Conservation (phyloP, 495 filamentous ascomycete species). For the Aspergillus baeticus region DNA sequence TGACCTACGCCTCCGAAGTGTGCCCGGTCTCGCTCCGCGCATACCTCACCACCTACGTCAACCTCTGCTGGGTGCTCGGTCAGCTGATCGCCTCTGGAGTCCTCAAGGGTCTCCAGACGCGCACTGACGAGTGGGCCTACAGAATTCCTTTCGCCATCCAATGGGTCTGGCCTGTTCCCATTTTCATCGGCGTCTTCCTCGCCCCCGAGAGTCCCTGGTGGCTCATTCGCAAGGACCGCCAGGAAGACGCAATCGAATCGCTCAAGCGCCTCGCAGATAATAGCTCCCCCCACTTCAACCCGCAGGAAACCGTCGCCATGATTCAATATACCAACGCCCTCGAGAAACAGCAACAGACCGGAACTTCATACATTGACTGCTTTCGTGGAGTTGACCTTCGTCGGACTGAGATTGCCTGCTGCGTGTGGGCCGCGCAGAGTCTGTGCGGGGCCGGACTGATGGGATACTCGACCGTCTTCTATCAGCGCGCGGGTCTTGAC, state of each 20-base stretch:
- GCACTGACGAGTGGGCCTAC: slow-evolving; percentile 64
- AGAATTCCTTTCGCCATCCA: slow-evolving; percentile 70
- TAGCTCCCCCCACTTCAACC: too few relatives aligned
- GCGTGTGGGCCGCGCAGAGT: slow-evolving; percentile 81
- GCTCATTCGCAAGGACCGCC: slow-evolving; percentile 70
- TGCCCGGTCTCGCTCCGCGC: slow-evolving; percentile 69
- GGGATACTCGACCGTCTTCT: slow-evolving; percentile 78
- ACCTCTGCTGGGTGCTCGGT: slow-evolving; percentile 79
- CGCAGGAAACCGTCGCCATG: background rate
- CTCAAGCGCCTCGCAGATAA: slow-evolving; percentile 34
- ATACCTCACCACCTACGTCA: slow-evolving; percentile 78
- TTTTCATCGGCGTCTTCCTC: slow-evolving; percentile 66
- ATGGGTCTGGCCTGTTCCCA: slow-evolving; percentile 80
- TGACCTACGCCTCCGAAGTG: slow-evolving; percentile 80
- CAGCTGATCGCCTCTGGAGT: slow-evolving; percentile 75
- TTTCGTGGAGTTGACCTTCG: slow-evolving; percentile 71
- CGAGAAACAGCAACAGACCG: slow-evolving; percentile 66
- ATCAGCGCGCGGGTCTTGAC: slow-evolving; percentile 67
- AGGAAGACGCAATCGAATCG: slow-evolving; percentile 64
- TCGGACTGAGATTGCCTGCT: slow-evolving; percentile 74
- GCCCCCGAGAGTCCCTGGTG: slow-evolving; percentile 81
- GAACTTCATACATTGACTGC: slow-evolving; percentile 69
- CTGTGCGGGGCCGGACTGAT: slow-evolving; percentile 74
- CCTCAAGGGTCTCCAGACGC: slow-evolving; percentile 60
- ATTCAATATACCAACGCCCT: background rate